phyloP scores from a whole-genome alignment of 345 rosid species.

The Murraya paniculata region DNA sequence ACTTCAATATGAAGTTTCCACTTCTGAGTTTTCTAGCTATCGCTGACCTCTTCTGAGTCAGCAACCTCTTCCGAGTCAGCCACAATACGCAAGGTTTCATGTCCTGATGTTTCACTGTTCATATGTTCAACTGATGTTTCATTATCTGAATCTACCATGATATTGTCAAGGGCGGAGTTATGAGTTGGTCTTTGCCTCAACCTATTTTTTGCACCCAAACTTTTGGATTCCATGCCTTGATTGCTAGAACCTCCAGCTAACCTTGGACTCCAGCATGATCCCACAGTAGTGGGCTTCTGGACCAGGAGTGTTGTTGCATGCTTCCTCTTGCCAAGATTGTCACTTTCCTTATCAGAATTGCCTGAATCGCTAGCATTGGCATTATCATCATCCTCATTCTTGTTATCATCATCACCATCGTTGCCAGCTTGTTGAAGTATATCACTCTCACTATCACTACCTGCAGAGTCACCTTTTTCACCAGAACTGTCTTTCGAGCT shows the following conservation, averaged over 20 bases:
- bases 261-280: conserved; percentile 32
- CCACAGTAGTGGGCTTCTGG: conserved; percentile 15
- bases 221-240: conserved; percentile 29
- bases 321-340: conserved; percentile 2
- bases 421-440: conserved; percentile 23
- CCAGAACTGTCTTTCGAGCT: conserved; percentile 22
- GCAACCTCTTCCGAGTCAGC: conserved; percentile 21
- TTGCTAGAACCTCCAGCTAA: conserved; percentile 28
- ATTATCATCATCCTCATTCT: conserved; percentile 23
- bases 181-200: conserved; percentile 55
- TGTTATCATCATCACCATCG: conserved; percentile 14
- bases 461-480: conserved; percentile 9
- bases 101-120: conserved; percentile 12
- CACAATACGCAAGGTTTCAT: conserved; percentile 13
- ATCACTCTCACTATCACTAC: conserved; percentile 27
- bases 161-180: conserved; percentile 49
- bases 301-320: not conserved
- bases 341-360: conserved; percentile 23
- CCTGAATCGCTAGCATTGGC: conserved; percentile 9
- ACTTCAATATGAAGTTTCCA: not conserved
- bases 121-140: conserved; percentile 18
- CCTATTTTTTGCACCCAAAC: conserved; percentile 37
- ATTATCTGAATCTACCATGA: conserved; percentile 41
- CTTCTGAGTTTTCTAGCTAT: conserved; percentile 5
- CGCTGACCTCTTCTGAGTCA: conserved; percentile 17